Evolutionary conservation across 108 stramenopile species (phyloP), one percentile per base, ranked within the genome.

Genomic region (Cylindrotheca closterium): DNA sequence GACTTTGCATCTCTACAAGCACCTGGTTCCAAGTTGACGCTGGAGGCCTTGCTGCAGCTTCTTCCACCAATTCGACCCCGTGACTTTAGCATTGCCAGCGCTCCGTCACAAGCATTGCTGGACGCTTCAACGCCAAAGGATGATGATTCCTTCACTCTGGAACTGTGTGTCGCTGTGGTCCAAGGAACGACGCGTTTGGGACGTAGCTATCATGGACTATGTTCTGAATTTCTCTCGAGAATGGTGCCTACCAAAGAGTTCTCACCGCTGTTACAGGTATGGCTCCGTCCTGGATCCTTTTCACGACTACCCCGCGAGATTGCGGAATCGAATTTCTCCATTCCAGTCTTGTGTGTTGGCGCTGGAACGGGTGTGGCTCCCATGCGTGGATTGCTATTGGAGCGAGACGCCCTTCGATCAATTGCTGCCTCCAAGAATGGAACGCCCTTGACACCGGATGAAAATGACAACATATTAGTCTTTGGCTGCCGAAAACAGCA

Each of bases 341-440:
- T 74, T 8, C 92, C 92, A 0, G 67, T 88, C 24, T 27, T 93
- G 23, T 90, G 71, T 57, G 81, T 93, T 47, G 88, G 92, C 30
- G 87, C 88, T 42, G 92, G 92, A 37, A 93, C 92, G 4, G 92
- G 92, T 12, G 74, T 93, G 33, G 92, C 92, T 24, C 92, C 92
- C 21, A 81, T 93, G 45, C 85, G 92, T 29, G 79, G 82, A 22
- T 56, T 93, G 12, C 78, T 93, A 30, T 48, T 78, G 46, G 92
- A 93, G 71, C 77, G 92, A 17, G 67, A 82, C 19, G 83, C 81
- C 48, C 21, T 58, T 17, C 27, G 62, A 25, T 49, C 56, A 10
- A 3, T 29, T 10, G 30, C 42, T 21, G 17, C 26, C 2, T 21
- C 50, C 19, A 3, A 3, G 10, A 17, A 17, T 4, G 42, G 31